These are phyloP conservation scores for Pseudogymnoascus sp. DNA, from an alignment of 2,329 filamentous ascomycete genomes.

Conservation along the genomic window DNA sequence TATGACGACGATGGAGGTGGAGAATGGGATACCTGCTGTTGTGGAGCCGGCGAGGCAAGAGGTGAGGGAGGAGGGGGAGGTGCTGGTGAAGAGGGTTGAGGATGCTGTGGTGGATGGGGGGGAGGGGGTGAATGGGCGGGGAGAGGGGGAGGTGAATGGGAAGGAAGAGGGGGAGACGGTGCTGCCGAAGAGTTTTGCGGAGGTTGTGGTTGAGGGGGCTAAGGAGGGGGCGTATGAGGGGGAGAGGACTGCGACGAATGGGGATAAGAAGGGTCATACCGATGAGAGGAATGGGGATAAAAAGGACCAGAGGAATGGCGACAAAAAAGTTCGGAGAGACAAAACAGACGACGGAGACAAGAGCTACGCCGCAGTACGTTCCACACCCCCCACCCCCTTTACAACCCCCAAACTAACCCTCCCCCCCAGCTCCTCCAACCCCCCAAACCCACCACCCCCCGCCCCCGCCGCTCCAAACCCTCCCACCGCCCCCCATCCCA, in stretches of 20 bases:
- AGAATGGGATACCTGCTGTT: neutral
- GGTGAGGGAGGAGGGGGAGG: neutral
- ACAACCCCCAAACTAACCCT: neutral
- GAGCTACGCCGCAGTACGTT: neutral
- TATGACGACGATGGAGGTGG: neutral
- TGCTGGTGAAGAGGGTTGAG: neutral
- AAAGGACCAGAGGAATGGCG: neutral
- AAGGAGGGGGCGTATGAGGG: neutral
- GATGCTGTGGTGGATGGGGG: neutral
- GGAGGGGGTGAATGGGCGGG: neutral
- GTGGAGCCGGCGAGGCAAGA: too few relatives aligned
- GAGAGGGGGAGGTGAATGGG: neutral
- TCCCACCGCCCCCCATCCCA: neutral
- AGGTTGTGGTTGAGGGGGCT: slow-evolving; percentile 21
- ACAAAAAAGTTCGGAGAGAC: slow-evolving; percentile 3
- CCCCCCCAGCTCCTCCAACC: neutral
- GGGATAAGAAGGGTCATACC: neutral
- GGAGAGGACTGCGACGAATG: neutral
- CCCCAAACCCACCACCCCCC: neutral
- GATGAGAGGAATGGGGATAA: neutral
- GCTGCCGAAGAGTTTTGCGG: slow-evolving; percentile 34
- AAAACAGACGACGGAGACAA: neutral
- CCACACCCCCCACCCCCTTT: neutral
- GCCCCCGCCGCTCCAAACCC: neutral
- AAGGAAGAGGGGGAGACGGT: slow-evolving; percentile 10